These are phyloP conservation scores for Boletus speciosus DNA, from an alignment of 768 basidiomycete genomes.

Conservation along the genomic window DNA sequence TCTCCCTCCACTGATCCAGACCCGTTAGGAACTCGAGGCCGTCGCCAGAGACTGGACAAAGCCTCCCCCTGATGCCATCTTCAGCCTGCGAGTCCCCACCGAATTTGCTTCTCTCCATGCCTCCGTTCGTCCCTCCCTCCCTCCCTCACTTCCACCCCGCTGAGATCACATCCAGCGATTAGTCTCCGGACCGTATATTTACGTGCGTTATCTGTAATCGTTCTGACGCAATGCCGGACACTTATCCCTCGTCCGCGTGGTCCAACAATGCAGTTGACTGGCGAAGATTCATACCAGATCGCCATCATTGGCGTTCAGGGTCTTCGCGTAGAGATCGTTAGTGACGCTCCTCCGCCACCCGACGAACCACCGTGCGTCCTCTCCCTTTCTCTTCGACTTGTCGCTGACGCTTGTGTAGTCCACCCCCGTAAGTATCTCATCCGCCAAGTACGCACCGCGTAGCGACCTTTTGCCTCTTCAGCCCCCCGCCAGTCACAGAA, in stretches of 20 bases:
- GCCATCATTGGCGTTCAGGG: slow-evolving; percentile 82
- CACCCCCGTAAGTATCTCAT: slow-evolving; percentile 46
- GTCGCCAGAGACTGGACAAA: slow-evolving; percentile 84
- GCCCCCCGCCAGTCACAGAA: slow-evolving; percentile 71
- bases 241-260: slow-evolving; percentile 21
- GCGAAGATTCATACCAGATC: slow-evolving; percentile 87
- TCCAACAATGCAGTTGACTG: slow-evolving; percentile 53
- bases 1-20: slow-evolving; percentile 4
- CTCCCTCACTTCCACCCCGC: slow-evolving; percentile 13
- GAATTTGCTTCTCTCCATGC: slow-evolving; percentile 85
- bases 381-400: neutral
- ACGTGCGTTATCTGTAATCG: slow-evolving; percentile 46
- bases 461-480: slow-evolving; percentile 17
- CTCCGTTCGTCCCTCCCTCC: slow-evolving; percentile 49
- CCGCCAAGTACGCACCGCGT: slow-evolving; percentile 10
- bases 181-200: slow-evolving; percentile 80
- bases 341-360: slow-evolving; percentile 80
- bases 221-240: slow-evolving; percentile 3
- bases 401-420: slow-evolving; percentile 29
- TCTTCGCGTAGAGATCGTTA: slow-evolving; percentile 80
- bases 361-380: slow-evolving; percentile 70
- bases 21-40: slow-evolving; percentile 68
- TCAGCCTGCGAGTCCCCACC: slow-evolving; percentile 78
- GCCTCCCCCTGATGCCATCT: slow-evolving; percentile 74
- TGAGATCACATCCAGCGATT: slow-evolving; percentile 51